Evolutionary conservation across 164 flowering plant species (phyloP).

Genomic region (Sedum album): DNA sequence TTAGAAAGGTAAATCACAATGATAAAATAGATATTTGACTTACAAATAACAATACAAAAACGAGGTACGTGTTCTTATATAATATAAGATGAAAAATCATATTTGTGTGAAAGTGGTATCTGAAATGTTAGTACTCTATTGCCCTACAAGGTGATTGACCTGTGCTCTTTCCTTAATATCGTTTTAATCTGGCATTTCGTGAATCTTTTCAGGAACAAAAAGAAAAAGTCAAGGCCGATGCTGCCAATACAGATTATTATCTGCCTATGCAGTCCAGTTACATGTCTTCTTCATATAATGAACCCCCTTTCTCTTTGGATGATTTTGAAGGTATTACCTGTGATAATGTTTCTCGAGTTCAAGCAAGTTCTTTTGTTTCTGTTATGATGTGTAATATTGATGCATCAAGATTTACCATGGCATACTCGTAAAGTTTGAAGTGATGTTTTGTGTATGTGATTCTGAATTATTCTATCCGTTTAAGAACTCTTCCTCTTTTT

Average conservation of each 20-base stretch:
- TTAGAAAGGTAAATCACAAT: background rate
- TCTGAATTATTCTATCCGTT: background rate
- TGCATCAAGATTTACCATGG: background rate
- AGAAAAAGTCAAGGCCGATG: conserved; percentile 73
- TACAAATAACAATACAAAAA: no score
- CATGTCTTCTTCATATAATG: conserved; percentile 16
- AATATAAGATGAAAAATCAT: no score
- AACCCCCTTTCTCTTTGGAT: conserved; percentile 73
- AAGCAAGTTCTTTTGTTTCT: background rate
- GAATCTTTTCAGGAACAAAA: conserved; percentile 38
- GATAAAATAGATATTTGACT: background rate
- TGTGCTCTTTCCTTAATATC: no score
- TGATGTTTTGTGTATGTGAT: background rate
- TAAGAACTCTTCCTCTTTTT: background rate
- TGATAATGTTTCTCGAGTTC: background rate
- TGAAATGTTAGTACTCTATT: no score
- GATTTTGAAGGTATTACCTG: conserved; percentile 73
- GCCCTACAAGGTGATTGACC: no score
- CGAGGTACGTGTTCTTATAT: no score
- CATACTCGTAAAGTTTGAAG: background rate
- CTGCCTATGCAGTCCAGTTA: conserved; percentile 20
- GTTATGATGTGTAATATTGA: background rate
- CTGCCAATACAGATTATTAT: conserved; percentile 28
- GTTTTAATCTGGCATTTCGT: no score
- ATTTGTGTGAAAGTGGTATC: no score